Evolutionary conservation across 768 basidiomycete genomes (phyloP).

Genomic region (Tulasnella sp.): DNA sequence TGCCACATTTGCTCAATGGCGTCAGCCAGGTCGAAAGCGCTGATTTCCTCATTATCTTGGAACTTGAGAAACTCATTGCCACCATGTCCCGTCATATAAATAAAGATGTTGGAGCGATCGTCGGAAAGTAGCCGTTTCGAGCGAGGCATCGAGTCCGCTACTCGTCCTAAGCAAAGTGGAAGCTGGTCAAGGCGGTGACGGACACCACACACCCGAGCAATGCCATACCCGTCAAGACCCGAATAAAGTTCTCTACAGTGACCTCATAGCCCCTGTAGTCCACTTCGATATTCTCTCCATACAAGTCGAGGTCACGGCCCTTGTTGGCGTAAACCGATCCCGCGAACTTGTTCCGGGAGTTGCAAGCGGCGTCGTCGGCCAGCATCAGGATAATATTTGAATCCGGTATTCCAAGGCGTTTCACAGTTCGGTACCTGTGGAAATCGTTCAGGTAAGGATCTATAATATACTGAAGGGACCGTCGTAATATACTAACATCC

Average conservation of each 20-base stretch:
- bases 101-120: slow-evolving; percentile 87
- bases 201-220: slow-evolving; percentile 16
- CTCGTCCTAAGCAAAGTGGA: slow-evolving; percentile 62
- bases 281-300: slow-evolving; percentile 96
- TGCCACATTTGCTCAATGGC: slow-evolving; percentile 99
- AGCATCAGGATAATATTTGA: slow-evolving; percentile 99
- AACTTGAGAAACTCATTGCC: slow-evolving; percentile 99
- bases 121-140: slow-evolving; percentile 93
- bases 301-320: slow-evolving; percentile 80
- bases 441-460: background rate
- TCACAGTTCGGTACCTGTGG: slow-evolving; percentile 93
- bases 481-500: slow-evolving; percentile 64
- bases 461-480: background rate
- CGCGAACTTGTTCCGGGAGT: slow-evolving; percentile 87
- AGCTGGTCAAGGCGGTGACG: background rate
- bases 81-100: slow-evolving; percentile 98
- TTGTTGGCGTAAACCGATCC: slow-evolving; percentile 91
- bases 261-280: slow-evolving; percentile 99
- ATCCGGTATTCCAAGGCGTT: slow-evolving; percentile 96
- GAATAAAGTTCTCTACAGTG: slow-evolving; percentile 92
- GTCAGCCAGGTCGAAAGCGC: slow-evolving; percentile 95
- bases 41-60: slow-evolving; percentile 98
- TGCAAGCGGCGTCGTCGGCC: slow-evolving; percentile 95
- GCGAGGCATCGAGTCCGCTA: slow-evolving; percentile 81
- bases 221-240: slow-evolving; percentile 82